Evolutionary conservation across 306 rosid species (phyloP).

Genomic region (Gleditsia sinensis): DNA sequence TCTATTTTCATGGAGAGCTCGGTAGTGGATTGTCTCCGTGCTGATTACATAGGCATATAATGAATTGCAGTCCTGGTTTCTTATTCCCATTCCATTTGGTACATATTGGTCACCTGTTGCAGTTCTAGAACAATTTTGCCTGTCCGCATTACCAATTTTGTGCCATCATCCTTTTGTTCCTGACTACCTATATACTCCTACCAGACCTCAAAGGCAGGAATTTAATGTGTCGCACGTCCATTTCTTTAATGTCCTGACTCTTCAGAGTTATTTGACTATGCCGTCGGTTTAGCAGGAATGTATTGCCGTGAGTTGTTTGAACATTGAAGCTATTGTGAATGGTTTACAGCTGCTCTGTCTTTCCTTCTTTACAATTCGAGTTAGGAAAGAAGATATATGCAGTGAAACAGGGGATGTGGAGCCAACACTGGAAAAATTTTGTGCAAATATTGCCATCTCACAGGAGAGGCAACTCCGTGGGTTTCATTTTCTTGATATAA

Average conservation of each 20-base stretch:
- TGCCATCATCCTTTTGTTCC: not conserved
- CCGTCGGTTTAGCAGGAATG: not conserved
- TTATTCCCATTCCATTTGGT: not conserved
- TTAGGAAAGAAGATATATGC: not conserved
- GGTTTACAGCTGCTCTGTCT: not conserved
- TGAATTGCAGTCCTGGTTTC: too few species aligned
- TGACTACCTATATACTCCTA: not conserved
- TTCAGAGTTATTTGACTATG: not conserved
- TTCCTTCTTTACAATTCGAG: not conserved
- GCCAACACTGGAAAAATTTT: not conserved
- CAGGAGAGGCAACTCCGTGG: not conserved
- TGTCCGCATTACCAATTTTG: not conserved
- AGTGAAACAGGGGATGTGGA: not conserved
- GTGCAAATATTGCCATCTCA: not conserved
- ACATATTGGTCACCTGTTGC: not conserved
- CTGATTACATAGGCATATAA: too few species aligned
- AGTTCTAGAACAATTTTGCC: not conserved
- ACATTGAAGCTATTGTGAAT: not conserved
- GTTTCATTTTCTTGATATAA: not conserved
- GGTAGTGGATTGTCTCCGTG: too few species aligned
- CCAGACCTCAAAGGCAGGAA: not conserved
- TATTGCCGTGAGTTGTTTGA: not conserved
- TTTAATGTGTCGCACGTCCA: not conserved
- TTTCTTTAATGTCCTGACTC: not conserved
- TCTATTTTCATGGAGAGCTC: too few species aligned